These are phyloP conservation scores for Biscogniauxia sp. DNA, from an alignment of 2,329 filamentous ascomycete species.

Conservation along the genomic window DNA sequence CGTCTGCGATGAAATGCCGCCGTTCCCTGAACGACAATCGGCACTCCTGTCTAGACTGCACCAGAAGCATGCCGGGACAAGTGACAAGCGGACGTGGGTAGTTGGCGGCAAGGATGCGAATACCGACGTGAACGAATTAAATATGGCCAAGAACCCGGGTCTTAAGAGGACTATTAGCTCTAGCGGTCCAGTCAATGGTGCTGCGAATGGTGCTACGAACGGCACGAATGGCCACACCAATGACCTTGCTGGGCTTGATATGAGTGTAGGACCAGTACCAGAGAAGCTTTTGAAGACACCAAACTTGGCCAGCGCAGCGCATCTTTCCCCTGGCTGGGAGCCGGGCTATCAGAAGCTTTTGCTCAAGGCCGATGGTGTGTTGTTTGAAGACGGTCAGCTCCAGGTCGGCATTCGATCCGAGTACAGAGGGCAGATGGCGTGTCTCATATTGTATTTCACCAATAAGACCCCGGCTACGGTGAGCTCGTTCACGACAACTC, in stretches of 20 bases:
- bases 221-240: slow-evolving; percentile 51
- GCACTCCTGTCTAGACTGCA: slow-evolving; percentile 88
- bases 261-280: slow-evolving; percentile 60
- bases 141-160: slow-evolving; percentile 75
- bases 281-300: slow-evolving; percentile 62
- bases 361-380: slow-evolving; percentile 75
- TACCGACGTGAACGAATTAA: slow-evolving; percentile 73
- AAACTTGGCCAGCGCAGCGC: slow-evolving; percentile 88
- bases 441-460: slow-evolving; percentile 90
- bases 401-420: slow-evolving; percentile 91
- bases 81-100: slow-evolving; percentile 95
- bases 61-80: slow-evolving; percentile 89
- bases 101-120: slow-evolving; percentile 97
- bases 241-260: slow-evolving; percentile 80
- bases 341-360: slow-evolving; percentile 81
- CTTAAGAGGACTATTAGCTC: slow-evolving; percentile 83
- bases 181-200: slow-evolving; percentile 46
- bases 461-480: slow-evolving; percentile 88
- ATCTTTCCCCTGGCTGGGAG: slow-evolving; percentile 94
- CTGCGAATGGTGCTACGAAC: slow-evolving; percentile 43
- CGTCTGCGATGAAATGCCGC: slow-evolving; percentile 97
- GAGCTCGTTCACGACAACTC: slow-evolving; percentile 88
- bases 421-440: slow-evolving; percentile 93
- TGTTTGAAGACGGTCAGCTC: slow-evolving; percentile 94
- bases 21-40: slow-evolving; percentile 91